Conservation (phyloP, 2,329 filamentous ascomycete species). For the Epichloe sylvatica region DNA sequence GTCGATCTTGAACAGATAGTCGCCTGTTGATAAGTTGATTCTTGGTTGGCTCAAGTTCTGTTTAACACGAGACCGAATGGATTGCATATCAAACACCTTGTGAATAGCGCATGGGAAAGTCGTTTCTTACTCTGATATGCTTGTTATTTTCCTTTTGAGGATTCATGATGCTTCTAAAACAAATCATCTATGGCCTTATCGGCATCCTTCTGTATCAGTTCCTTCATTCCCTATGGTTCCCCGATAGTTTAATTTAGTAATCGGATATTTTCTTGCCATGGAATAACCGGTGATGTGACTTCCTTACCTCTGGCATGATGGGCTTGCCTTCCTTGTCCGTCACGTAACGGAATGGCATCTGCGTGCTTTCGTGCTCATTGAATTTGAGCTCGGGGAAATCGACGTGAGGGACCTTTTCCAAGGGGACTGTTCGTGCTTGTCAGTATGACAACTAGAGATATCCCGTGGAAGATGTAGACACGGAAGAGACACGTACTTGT, state of each 20-base stretch:
- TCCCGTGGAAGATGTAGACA: background rate
- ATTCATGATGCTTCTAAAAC: slow-evolving; percentile 33
- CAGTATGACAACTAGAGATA: background rate
- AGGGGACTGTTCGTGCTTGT: slow-evolving; percentile 40
- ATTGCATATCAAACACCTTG: background rate
- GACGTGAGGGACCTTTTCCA: slow-evolving; percentile 66
- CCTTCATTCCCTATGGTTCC: slow-evolving; percentile 66
- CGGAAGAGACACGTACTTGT: slow-evolving; percentile 43
- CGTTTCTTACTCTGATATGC: background rate
- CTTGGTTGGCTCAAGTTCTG: background rate
- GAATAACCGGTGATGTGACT: background rate
- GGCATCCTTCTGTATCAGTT: slow-evolving; percentile 83
- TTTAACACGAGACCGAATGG: background rate
- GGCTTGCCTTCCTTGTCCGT: slow-evolving; percentile 59
- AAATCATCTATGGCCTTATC: slow-evolving; percentile 85
- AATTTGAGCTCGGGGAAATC: slow-evolving; percentile 85
- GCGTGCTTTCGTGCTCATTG: slow-evolving; percentile 80
- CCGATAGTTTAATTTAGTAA: slow-evolving; percentile 10
- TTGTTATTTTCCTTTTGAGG: background rate
- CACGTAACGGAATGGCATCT: slow-evolving; percentile 98
- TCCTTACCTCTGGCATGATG: slow-evolving; percentile 74
- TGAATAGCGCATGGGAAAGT: background rate
- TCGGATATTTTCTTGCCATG: background rate
- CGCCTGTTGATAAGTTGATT: background rate
- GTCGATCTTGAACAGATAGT: background rate